Evolutionary conservation across 2,329 filamentous ascomycete genomes (phyloP), one percentile per base, ranked within the genome.

Genomic region (Penicillium sp.): DNA sequence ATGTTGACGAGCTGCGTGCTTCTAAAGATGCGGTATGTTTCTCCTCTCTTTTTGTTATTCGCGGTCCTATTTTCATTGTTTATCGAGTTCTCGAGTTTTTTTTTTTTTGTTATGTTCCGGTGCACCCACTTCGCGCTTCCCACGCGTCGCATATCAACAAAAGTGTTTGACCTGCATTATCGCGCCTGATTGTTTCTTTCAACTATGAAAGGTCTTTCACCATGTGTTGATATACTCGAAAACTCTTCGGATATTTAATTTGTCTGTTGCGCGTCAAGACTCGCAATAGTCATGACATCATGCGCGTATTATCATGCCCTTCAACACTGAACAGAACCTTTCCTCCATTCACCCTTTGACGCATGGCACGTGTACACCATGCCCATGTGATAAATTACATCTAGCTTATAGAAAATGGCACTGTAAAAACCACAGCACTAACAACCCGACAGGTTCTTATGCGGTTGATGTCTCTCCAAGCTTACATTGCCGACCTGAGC

Each of bases 21-120:
- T 90, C 92, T 47, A 85, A 90, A 68, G 90, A 95, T 72, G 87
- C 85, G 72, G 91, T 95, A 86, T 83, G 89, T 79, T 54, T 60
- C 53, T 4, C 29, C 29, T 56, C 20, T 41, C 41, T 11, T 25
- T 45, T 40, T 27, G 49, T 61, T 59, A 45, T 52, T 55, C 37
- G 37, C n/a, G 9, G 48, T 35, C 27, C 46, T 46, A 43, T 48
- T 47, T 42, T 48, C n/a, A 12, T 51, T 49, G 40, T 29, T 46
- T 45, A 22, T 51, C 49, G 51, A 18, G 47, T 40, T 41, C 53
- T 52, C 51, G 46, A 49, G 29, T 33, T 23, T 12, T 26, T 22
- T 35, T 27, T 46, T 51, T 44, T 27, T 43, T 51, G 35, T 51
- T 51, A 22, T 51, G 37, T 53, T 40, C 44, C 47, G 22, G 26